Evolutionary conservation across 140 eudicot species (phyloP).

Genomic region (Bidens hawaiensis): DNA sequence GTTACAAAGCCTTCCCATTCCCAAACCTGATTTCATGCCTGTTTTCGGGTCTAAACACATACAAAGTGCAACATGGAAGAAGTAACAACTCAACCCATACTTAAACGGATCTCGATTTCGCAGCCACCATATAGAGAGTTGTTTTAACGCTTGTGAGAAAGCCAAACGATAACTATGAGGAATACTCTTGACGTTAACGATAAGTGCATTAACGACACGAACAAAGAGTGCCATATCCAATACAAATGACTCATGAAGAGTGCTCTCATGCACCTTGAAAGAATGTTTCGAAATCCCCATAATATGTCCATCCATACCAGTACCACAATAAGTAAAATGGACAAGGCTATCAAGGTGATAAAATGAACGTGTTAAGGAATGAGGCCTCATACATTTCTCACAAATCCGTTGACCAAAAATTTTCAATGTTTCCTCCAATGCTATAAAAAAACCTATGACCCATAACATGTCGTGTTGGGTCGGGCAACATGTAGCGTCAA

Average conservation of each 20-base stretch:
- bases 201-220: neutral
- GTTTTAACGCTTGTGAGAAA: neutral
- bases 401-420: neutral
- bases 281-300: neutral
- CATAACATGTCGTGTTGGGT: too few relatives aligned
- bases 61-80: too few relatives aligned
- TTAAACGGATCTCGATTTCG: too few relatives aligned
- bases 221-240: neutral
- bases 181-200: too few relatives aligned
- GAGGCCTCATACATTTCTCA: neutral
- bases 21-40: too few relatives aligned
- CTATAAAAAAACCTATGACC: neutral
- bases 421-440: neutral
- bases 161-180: too few relatives aligned
- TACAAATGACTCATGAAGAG: neutral
- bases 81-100: too few relatives aligned
- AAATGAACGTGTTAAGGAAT: neutral
- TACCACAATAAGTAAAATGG: neutral
- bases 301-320: neutral
- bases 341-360: conserved; percentile 10
- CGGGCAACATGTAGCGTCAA: too few relatives aligned
- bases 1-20: too few relatives aligned
- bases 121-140: neutral
- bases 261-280: neutral
- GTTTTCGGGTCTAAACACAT: too few relatives aligned